phyloP scores from a whole-genome alignment of 202 grass and related monocot genomes.

The Saccharum hybrid region DNA sequence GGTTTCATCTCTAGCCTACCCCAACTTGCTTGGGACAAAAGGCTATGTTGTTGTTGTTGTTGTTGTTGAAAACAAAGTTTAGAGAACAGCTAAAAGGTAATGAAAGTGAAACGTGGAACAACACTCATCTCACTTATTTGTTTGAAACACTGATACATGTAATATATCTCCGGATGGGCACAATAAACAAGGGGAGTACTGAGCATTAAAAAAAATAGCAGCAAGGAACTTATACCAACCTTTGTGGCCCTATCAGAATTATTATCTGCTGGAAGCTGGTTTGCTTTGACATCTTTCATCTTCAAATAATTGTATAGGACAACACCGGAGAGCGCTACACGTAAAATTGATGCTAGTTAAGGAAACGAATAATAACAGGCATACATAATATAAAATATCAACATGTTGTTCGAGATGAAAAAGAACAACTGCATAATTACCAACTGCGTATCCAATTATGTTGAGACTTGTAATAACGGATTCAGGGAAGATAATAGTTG shows the following conservation, averaged over 20 bases:
- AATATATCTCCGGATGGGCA: constrained; percentile 2
- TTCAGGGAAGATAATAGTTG: constrained; percentile 98
- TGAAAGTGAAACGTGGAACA: constrained; percentile 30
- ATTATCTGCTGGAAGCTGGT: constrained; percentile 65
- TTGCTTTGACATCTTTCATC: constrained; percentile 87
- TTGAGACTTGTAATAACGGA: constrained; percentile 95
- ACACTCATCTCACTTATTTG: background rate
- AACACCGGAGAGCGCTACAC: constrained; percentile 87
- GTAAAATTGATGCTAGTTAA: constrained; percentile 36
- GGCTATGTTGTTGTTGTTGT: too few relatives aligned
- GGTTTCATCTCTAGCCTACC: too few relatives aligned
- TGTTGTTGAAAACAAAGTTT: background rate
- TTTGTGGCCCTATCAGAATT: constrained; percentile 71
- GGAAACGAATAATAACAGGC: constrained; percentile 28
- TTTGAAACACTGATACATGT: constrained; percentile 30
- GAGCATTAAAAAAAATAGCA: constrained; percentile 13
- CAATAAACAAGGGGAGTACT: constrained; percentile 36
- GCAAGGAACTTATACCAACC: constrained; percentile 40
- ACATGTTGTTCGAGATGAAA: constrained; percentile 8
- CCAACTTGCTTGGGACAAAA: too few relatives aligned
- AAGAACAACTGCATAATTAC: constrained; percentile 56
- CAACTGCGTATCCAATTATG: constrained; percentile 98
- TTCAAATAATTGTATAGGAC: constrained; percentile 99
- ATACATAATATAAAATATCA: constrained; percentile 38
- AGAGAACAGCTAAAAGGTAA: background rate